Evolutionary conservation across 805 yeast genomes (phyloP).

Genomic region (Wickerhamiella hasegawae): DNA sequence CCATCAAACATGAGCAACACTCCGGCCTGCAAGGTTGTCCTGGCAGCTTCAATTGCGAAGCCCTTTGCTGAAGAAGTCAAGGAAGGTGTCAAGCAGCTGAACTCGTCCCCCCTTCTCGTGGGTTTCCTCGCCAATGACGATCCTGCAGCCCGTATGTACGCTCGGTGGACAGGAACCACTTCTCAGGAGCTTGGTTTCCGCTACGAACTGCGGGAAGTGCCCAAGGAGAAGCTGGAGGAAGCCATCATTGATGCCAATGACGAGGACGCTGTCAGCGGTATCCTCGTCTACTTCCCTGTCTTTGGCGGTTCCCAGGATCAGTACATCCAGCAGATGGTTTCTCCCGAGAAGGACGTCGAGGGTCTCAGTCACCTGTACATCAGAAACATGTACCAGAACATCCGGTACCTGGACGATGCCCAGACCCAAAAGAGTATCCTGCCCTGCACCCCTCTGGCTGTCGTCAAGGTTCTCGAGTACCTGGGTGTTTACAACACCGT

Average conservation of each 20-base stretch:
- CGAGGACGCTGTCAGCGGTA: conserved; percentile 67
- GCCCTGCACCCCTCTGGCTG: conserved; percentile 94
- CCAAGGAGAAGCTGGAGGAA: conserved; percentile 74
- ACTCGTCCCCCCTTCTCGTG: conserved; percentile 56
- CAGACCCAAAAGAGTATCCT: conserved; percentile 63
- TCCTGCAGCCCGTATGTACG: conserved; percentile 92
- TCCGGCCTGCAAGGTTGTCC: conserved; percentile 34
- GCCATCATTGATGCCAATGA: conserved; percentile 67
- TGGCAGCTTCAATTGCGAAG: conserved; percentile 81
- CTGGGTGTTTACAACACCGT: conserved; percentile 73
- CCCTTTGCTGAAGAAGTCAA: conserved; percentile 59
- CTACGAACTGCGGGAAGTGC: conserved; percentile 59
- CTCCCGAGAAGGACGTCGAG: conserved; percentile 89
- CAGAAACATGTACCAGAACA: conserved; percentile 88
- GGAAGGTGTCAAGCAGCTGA: conserved; percentile 35
- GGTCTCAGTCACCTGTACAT: conserved; percentile 83
- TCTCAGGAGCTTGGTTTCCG: conserved; percentile 72
- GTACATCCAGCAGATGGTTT: conserved; percentile 82
- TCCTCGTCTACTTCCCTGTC: conserved; percentile 95
- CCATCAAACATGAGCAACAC: no score
- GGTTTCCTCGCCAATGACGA: conserved; percentile 87
- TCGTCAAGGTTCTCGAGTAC: conserved; percentile 83
- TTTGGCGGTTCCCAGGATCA: conserved; percentile 92
- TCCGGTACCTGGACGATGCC: conserved; percentile 59
- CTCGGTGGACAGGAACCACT: conserved; percentile 90